Conservation (phyloP, 2,329 filamentous ascomycete species). For the Penicillium sp. region DNA sequence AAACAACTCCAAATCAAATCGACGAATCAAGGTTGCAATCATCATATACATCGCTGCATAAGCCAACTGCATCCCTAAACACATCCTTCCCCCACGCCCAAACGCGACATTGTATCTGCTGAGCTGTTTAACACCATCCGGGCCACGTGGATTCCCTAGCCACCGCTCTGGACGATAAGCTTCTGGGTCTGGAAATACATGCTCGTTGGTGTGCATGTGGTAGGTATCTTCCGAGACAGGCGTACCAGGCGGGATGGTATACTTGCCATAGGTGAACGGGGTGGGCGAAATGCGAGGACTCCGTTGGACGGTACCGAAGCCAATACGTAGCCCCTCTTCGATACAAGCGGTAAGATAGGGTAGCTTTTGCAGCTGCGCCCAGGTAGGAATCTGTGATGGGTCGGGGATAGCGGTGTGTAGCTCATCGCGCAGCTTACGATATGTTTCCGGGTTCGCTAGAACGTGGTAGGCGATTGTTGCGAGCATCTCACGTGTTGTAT, state of each 20-base stretch:
- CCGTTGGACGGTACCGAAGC: not conserved
- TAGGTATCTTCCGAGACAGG: not conserved
- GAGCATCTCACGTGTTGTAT: not conserved
- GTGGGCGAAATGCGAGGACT: not conserved
- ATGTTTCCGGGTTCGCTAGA: not conserved
- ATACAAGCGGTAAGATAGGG: not conserved
- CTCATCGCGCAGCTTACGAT: not conserved
- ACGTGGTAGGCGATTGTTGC: not conserved
- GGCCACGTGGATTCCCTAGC: not conserved
- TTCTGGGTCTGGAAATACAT: not conserved
- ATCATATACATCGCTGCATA: no score
- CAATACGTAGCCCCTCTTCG: not conserved
- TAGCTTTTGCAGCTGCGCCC: not conserved
- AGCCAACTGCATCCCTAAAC: no score
- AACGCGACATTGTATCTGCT: no score
- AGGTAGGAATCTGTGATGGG: not conserved
- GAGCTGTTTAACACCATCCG: no score
- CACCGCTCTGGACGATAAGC: not conserved
- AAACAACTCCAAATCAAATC: no score
- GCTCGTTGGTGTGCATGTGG: not conserved
- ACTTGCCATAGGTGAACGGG: not conserved
- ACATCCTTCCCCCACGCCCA: no score
- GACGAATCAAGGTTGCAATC: no score
- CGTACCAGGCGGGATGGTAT: not conserved
- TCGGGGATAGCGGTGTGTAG: not conserved